phyloP scores from a whole-genome alignment of 2,329 filamentous ascomycete genomes.

The Xylariaceae sp. region DNA sequence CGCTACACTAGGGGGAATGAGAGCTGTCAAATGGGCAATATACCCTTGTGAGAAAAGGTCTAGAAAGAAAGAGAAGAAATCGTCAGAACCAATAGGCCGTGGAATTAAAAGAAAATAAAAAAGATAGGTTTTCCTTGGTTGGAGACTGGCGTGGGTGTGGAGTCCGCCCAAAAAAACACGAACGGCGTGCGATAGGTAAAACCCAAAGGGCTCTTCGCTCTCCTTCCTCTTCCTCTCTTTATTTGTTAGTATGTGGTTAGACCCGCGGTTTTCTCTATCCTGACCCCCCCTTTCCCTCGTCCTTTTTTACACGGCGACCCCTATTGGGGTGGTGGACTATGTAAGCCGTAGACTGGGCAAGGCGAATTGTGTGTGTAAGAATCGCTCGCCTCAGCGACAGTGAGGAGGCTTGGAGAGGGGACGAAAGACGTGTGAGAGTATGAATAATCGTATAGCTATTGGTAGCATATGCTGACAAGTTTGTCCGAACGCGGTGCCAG shows the following conservation, averaged over 20 bases:
- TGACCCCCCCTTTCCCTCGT: neutral
- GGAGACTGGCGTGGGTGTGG: slow-evolving; percentile 26
- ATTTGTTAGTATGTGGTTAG: neutral
- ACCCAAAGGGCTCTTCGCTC: slow-evolving; percentile 1
- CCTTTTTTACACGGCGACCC: slow-evolving; percentile 2
- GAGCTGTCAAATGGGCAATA: slow-evolving; percentile 16
- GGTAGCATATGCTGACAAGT: slow-evolving; percentile 10
- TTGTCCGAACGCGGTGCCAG: slow-evolving; percentile 11
- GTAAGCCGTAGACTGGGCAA: neutral
- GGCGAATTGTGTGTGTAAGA: slow-evolving; percentile 4
- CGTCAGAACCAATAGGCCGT: slow-evolving; percentile 26
- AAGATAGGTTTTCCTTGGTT: slow-evolving; percentile 21
- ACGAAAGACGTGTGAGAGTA: slow-evolving; percentile 10
- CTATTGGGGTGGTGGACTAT: neutral
- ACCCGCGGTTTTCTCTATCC: neutral
- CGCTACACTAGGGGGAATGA: neutral
- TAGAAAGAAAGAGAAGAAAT: slow-evolving; percentile 2
- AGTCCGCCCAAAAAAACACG: slow-evolving; percentile 20
- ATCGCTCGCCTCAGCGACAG: neutral
- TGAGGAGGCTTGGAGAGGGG: slow-evolving; percentile 9
- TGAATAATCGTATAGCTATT: neutral
- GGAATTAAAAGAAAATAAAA: slow-evolving; percentile 26
- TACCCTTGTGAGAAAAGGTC: slow-evolving; percentile 11
- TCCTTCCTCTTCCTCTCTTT: neutral
- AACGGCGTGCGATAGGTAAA: slow-evolving; percentile 5